Evolutionary conservation across 371 early-diverging fungal species (phyloP).

Genomic region (Thermomucor indicae-seudaticae): DNA sequence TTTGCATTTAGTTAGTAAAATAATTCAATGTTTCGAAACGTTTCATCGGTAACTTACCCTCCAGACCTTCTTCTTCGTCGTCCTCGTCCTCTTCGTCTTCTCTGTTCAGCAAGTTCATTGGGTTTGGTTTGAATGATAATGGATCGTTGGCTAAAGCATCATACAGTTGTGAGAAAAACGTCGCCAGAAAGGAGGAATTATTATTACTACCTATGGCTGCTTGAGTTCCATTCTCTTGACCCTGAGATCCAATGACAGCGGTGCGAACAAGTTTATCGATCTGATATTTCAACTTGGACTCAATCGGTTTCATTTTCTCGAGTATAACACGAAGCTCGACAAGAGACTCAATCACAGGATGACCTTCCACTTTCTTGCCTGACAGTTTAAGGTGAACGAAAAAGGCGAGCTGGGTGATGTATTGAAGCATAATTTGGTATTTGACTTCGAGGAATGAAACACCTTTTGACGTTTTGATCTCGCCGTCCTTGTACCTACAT

Average conservation of each 20-base stretch:
- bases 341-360: constrained; percentile 65
- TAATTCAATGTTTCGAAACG: no score
- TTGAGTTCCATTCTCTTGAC: constrained; percentile 13
- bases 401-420: constrained; percentile 76
- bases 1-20: no score
- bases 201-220: constrained; percentile 8
- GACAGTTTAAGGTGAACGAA: constrained; percentile 73
- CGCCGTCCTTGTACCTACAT: constrained; percentile 45
- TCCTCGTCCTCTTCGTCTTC: constrained; percentile 46
- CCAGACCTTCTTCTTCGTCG: constrained; percentile 12
- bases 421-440: constrained; percentile 83
- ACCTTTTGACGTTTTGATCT: constrained; percentile 73
- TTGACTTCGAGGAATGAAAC: constrained; percentile 85
- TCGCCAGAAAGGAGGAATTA: background rate
- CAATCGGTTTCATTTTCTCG: constrained; percentile 93
- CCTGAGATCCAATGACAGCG: constrained; percentile 50
- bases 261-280: constrained; percentile 91
- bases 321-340: constrained; percentile 80
- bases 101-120: constrained; percentile 55
- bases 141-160: constrained; percentile 56
- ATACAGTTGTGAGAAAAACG: background rate
- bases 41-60: background rate
- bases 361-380: constrained; percentile 62
- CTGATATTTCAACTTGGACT: constrained; percentile 92
- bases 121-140: constrained; percentile 86